A percentile compares a stretch with the other conserved stretches of the same genome.
phyloP scores from a whole-genome alignment of 2,329 filamentous ascomycete genomes.

The Fusarium humuli region DNA sequence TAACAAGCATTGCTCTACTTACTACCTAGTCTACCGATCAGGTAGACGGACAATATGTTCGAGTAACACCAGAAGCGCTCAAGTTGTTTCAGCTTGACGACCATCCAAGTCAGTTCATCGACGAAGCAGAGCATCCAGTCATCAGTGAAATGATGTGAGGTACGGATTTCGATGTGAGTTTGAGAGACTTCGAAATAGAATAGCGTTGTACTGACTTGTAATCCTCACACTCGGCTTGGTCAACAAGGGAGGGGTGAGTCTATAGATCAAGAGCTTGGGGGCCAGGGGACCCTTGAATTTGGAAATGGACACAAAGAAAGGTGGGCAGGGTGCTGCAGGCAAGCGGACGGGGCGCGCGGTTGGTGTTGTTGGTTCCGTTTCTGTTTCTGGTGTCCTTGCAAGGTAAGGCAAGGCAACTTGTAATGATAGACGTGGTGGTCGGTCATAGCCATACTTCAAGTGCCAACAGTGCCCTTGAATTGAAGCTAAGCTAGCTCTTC shows the following conservation, averaged over 20 bases:
- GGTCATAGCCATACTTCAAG: not conserved
- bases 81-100: conserved; percentile 31
- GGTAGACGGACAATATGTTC: conserved; percentile 4
- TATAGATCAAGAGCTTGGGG: conserved; percentile 27
- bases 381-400: conserved; percentile 5
- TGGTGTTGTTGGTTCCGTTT: conserved; percentile 29
- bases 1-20: not conserved
- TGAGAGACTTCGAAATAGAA: conserved; percentile 32
- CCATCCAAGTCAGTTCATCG: conserved; percentile 3
- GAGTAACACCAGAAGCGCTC: conserved; percentile 37
- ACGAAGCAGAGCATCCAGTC: conserved; percentile 4
- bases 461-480: not conserved
- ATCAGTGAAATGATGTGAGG: conserved; percentile 14
- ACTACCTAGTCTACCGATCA: not conserved
- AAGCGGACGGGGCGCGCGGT: conserved; percentile 41
- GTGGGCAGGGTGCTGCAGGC: conserved; percentile 24
- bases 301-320: conserved; percentile 24
- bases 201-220: conserved; percentile 7
- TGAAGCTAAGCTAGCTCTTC: conserved; percentile 2
- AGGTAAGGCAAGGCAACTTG: not conserved
- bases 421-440: not conserved
- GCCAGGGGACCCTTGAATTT: conserved; percentile 34
- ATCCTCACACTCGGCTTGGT: conserved; percentile 11
- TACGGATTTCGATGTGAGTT: conserved; percentile 17
- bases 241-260: conserved; percentile 21